Conservation (phyloP, 139 green algal species). For the Ostreobium quekettii region DNA sequence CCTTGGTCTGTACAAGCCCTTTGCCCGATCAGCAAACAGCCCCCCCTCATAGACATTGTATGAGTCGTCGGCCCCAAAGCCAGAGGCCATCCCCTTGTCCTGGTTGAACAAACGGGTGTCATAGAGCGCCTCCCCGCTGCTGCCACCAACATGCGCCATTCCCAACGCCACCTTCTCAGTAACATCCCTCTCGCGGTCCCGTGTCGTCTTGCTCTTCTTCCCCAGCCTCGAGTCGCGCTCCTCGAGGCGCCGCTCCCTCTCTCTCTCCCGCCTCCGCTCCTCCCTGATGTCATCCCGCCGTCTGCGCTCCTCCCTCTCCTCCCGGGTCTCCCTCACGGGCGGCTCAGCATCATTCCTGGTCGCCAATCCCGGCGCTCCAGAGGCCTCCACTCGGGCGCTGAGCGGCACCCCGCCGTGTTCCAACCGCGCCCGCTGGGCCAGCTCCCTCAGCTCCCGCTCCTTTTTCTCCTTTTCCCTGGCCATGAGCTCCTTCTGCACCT, state of each 20-base stretch:
- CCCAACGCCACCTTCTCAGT: constrained; percentile 72
- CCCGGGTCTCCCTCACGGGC: constrained; percentile 26
- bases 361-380: constrained; percentile 1
- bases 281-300: constrained; percentile 73
- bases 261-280: constrained; percentile 31
- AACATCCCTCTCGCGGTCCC: constrained; percentile 90
- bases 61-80: constrained; percentile 76
- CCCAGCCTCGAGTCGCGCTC: constrained; percentile 9
- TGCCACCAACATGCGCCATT: constrained; percentile 40
- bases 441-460: constrained; percentile 85
- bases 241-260: constrained; percentile 17
- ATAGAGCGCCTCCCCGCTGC: constrained; percentile 82
- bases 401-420: constrained; percentile 53
- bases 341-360: neutral
- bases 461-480: constrained; percentile 60
- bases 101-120: constrained; percentile 98
- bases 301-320: constrained; percentile 70
- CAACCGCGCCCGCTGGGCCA: constrained; percentile 83
- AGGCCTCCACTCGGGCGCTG: constrained; percentile 8
- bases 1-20: constrained; percentile 39
- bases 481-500: constrained; percentile 82
- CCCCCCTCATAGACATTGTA: constrained; percentile 97
- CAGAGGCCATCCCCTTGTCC: constrained; percentile 71
- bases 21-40: constrained; percentile 73
- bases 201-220: constrained; percentile 88